Conservation (phyloP, 2,329 filamentous ascomycete genomes). For the Aspergillus ustus region DNA sequence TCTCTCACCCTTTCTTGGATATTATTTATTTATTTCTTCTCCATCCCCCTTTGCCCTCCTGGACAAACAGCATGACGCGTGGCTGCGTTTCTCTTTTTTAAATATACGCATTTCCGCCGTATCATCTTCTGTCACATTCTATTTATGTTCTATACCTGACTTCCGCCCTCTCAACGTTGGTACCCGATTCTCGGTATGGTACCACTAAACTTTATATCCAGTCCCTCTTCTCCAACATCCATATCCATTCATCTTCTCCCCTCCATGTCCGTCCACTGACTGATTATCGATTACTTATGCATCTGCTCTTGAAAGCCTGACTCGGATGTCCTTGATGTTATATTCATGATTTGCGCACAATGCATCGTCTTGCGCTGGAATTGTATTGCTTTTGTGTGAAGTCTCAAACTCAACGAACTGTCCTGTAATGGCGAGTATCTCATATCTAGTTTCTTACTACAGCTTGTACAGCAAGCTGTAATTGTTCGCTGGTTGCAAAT, state of each 20-base stretch:
- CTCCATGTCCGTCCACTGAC: slow-evolving; percentile 3
- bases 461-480: neutral
- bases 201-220: slow-evolving; percentile 11
- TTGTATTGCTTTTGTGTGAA: neutral
- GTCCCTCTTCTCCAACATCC: slow-evolving; percentile 5
- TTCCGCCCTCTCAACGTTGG: neutral
- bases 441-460: neutral
- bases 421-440: neutral
- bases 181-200: slow-evolving; percentile 2
- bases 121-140: slow-evolving; percentile 19
- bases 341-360: slow-evolving; percentile 6
- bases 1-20: slow-evolving; percentile 23
- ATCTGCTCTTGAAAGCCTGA: neutral
- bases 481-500: neutral
- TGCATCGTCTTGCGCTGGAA: neutral
- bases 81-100: slow-evolving; percentile 10
- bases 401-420: neutral
- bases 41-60: slow-evolving; percentile 15
- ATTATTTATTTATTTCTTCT: slow-evolving; percentile 26
- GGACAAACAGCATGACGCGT: slow-evolving; percentile 16
- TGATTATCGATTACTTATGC: neutral
- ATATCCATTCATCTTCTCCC: neutral
- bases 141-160: slow-evolving; percentile 26
- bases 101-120: slow-evolving; percentile 20
- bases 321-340: slow-evolving; percentile 13